phyloP scores from a whole-genome alignment of 2,329 filamentous ascomycete genomes.

The Neopestalotiopsis sp. region DNA sequence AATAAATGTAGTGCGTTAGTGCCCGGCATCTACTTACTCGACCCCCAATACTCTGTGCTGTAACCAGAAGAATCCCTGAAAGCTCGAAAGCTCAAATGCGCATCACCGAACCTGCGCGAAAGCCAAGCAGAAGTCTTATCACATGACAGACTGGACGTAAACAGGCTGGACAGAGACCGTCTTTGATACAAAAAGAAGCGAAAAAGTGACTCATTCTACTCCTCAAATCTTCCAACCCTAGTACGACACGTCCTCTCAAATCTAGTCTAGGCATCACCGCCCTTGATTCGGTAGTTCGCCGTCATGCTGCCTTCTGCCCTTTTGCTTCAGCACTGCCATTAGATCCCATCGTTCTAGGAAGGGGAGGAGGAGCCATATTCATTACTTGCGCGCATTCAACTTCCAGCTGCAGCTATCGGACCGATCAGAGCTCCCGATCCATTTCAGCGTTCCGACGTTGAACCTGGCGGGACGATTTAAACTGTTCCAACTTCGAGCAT shows the following conservation, averaged over 20 bases:
- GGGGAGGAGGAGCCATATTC: neutral
- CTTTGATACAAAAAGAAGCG: neutral
- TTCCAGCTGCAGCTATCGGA: neutral
- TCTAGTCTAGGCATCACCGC: neutral
- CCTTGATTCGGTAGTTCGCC: neutral
- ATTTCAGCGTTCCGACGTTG: neutral
- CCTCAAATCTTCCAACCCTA: neutral
- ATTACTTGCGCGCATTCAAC: neutral
- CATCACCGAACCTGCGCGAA: conserved; percentile 5
- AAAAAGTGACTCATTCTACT: neutral
- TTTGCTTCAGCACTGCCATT: neutral
- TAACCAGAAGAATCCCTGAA: no score
- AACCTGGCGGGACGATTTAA: neutral
- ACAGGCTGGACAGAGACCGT: neutral
- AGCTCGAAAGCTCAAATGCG: conserved; percentile 12
- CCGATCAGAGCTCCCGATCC: neutral
- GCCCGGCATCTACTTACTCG: neutral
- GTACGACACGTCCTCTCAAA: neutral
- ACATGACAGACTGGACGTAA: neutral
- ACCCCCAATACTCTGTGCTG: no score
- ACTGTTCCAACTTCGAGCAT: neutral
- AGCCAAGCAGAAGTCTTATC: neutral
- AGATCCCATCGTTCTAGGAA: no score
- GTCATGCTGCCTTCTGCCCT: neutral
- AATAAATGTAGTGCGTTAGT: neutral